phyloP scores from a whole-genome alignment of 768 basidiomycete species.

The Tephrocybe sp. region DNA sequence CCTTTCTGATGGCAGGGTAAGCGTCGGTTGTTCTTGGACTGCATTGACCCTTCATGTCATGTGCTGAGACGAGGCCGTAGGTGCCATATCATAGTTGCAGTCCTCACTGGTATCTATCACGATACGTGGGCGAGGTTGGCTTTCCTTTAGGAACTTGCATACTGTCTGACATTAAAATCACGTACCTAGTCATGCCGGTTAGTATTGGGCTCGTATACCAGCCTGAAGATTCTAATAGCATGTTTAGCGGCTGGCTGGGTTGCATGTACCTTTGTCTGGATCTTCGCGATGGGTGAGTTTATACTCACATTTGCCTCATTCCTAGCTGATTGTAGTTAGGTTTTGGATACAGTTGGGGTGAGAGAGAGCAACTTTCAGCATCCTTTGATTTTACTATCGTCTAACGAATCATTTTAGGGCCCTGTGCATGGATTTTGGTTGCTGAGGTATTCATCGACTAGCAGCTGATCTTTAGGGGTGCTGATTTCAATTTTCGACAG shows the following conservation, averaged over 20 bases:
- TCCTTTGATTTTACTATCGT: too few relatives aligned
- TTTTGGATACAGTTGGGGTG: conserved; percentile 79
- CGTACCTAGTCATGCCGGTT: conserved; percentile 30
- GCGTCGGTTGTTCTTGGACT: conserved; percentile 22
- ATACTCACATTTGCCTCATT: not conserved
- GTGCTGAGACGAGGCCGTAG: conserved; percentile 26
- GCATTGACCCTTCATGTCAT: not conserved
- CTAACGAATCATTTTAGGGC: too few relatives aligned
- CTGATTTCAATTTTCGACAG: too few relatives aligned
- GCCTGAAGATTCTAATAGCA: not conserved
- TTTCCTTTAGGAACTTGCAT: not conserved
- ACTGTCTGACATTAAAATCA: conserved; percentile 5
- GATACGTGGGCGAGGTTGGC: conserved; percentile 49
- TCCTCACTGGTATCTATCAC: conserved; percentile 60
- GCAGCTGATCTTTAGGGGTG: too few relatives aligned
- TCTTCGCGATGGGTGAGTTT: conserved; percentile 60
- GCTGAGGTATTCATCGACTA: conserved; percentile 62
- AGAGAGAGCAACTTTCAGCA: not conserved
- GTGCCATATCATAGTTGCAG: conserved; percentile 71
- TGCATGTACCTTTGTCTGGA: conserved; percentile 70
- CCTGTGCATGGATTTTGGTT: conserved; percentile 76
- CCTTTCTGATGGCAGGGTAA: conserved; percentile 68
- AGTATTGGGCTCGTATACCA: not conserved
- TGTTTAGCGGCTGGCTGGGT: conserved; percentile 66
- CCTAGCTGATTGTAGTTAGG: conserved; percentile 27